A percentile compares a stretch with the other conserved stretches of the same genome.
These are phyloP conservation scores for Kalmusia sp. DNA, from an alignment of 2,329 filamentous ascomycete species.

Conservation along the genomic window DNA sequence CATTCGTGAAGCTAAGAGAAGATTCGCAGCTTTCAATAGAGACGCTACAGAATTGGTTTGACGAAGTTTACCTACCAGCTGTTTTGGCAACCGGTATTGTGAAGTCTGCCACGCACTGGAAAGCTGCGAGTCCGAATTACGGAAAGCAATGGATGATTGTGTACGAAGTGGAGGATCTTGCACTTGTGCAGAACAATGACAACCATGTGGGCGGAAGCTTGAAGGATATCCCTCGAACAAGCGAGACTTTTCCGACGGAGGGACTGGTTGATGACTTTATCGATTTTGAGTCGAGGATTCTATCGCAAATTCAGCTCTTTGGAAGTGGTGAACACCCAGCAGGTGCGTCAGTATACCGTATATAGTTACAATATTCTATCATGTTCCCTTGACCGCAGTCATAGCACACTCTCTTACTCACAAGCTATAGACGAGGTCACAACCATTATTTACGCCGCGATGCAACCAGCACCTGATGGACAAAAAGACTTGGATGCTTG, in stretches of 20 bases:
- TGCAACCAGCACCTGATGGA: slow-evolving; percentile 30
- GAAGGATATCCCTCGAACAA: slow-evolving; percentile 23
- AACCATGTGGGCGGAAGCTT: slow-evolving; percentile 10
- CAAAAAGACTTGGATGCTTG: slow-evolving; percentile 36
- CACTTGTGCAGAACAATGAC: slow-evolving; percentile 16
- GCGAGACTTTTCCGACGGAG: slow-evolving; percentile 22
- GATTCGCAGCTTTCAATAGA: slow-evolving; percentile 24
- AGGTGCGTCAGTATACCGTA: slow-evolving; percentile 19
- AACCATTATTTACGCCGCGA: slow-evolving; percentile 34
- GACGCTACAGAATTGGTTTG: slow-evolving; percentile 30
- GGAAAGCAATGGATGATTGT: slow-evolving; percentile 31
- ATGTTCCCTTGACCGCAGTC: too few relatives aligned
- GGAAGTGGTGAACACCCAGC: slow-evolving; percentile 22
- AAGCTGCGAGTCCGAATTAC: slow-evolving; percentile 26
- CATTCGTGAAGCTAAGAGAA: slow-evolving; percentile 22
- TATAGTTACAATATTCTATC: not conserved
- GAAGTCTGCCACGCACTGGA: slow-evolving; percentile 26
- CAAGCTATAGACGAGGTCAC: slow-evolving; percentile 8
- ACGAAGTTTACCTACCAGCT: slow-evolving; percentile 30
- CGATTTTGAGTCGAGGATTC: slow-evolving; percentile 28
- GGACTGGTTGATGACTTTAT: slow-evolving; percentile 25
- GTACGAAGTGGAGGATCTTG: slow-evolving; percentile 31
- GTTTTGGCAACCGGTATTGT: slow-evolving; percentile 26
- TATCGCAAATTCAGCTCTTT: slow-evolving; percentile 25
- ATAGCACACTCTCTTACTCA: not conserved